Percentiles rank a stretch among this genome's conserved stretches.
These are phyloP conservation scores for Tieghemiomyces parasiticus DNA, from an alignment of 192 early-diverging fungal genomes.

Conservation along the genomic window DNA sequence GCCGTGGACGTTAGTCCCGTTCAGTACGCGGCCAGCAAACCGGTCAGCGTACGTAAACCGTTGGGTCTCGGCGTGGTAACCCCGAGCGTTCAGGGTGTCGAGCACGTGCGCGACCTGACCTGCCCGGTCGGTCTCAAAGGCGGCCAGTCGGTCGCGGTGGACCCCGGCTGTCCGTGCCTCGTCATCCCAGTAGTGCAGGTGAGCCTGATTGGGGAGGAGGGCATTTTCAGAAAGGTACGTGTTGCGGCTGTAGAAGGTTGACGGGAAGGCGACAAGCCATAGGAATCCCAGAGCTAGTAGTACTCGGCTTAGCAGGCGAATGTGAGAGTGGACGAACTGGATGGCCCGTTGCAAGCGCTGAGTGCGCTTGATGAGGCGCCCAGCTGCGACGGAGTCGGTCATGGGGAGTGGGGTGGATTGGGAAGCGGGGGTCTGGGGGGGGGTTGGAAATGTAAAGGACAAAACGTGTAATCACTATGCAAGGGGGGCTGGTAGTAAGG, in stretches of 20 bases:
- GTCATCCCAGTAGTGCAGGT: conserved; percentile 12
- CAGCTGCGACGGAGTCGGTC: not conserved
- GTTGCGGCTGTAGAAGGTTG: conserved; percentile 37
- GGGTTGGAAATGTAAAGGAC: not conserved
- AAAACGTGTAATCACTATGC: too few relatives aligned
- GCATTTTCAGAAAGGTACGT: conserved; percentile 71
- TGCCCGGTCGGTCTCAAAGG: not conserved
- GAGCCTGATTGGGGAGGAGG: conserved; percentile 51
- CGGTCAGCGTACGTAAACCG: conserved; percentile 14
- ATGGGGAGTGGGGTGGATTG: not conserved
- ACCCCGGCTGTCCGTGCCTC: not conserved
- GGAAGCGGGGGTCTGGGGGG: not conserved
- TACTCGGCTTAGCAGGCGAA: conserved; percentile 24
- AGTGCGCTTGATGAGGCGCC: not conserved
- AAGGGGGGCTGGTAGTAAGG: too few relatives aligned
- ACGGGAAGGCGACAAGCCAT: conserved; percentile 51
- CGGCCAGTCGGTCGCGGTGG: not conserved
- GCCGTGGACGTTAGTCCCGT: conserved; percentile 66
- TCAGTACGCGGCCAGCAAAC: not conserved
- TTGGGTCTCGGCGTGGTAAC: conserved; percentile 26
- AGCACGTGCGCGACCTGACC: conserved; percentile 13
- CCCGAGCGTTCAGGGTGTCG: conserved; percentile 15
- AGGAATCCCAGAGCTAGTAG: conserved; percentile 38
- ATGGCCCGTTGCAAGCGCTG: not conserved
- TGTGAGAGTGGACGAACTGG: not conserved